These are phyloP conservation scores for Balakata baccata DNA, from an alignment of 345 rosid species.

Conservation along the genomic window DNA sequence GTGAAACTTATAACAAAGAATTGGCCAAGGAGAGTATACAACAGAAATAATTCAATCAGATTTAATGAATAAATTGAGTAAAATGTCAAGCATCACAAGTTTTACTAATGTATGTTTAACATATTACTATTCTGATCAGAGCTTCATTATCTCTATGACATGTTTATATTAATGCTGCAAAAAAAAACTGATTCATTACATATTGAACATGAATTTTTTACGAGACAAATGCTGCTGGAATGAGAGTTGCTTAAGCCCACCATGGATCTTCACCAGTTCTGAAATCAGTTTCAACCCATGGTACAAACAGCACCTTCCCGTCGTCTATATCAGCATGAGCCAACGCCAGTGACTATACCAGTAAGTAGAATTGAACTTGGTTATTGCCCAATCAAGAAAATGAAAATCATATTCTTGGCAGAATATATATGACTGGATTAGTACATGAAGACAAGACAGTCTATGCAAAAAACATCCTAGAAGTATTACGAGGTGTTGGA, in stretches of 20 bases:
- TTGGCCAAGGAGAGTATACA: no score
- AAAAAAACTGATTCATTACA: not conserved
- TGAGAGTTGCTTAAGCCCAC: constrained; percentile 56
- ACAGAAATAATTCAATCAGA: no score
- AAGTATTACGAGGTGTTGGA: no score
- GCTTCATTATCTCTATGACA: not conserved
- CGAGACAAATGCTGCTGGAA: not conserved
- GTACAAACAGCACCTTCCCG: constrained; percentile 83
- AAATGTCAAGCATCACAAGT: no score
- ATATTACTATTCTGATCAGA: no score
- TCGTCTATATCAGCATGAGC: constrained; percentile 75
- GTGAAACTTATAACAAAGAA: no score
- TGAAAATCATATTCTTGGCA: no score
- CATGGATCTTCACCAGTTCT: constrained; percentile 95
- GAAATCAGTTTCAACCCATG: constrained; percentile 94
- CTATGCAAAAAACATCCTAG: no score
- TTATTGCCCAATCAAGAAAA: no score
- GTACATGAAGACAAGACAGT: no score
- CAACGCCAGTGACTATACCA: constrained; percentile 75
- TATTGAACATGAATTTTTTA: constrained; percentile 1
- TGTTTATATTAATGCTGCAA: constrained; percentile 15
- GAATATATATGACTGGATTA: no score
- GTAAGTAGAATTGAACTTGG: not conserved
- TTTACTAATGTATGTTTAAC: not conserved
- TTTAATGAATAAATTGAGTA: no score